phyloP scores from a whole-genome alignment of 331 rosid species.

The Cydonia oblonga region DNA sequence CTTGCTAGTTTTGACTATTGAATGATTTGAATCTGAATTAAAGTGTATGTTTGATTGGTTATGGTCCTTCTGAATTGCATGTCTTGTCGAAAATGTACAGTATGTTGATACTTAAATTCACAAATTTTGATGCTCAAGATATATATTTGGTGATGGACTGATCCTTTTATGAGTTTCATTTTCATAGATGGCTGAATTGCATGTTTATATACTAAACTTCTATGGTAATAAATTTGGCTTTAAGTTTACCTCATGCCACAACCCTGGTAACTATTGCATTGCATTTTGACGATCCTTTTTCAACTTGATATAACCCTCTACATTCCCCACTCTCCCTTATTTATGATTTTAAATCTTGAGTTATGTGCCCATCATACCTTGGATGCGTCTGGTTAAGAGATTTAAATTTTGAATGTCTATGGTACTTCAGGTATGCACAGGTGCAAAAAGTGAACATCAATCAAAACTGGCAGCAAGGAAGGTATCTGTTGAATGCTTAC shows the following conservation, averaged over 20 bases:
- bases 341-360: background rate
- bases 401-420: background rate
- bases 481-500: constrained; percentile 28
- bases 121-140: background rate
- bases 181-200: no score
- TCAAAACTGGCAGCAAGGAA: constrained; percentile 76
- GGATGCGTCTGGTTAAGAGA: background rate
- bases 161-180: background rate
- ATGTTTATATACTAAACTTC: background rate
- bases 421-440: constrained; percentile 71
- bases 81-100: background rate
- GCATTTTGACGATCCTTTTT: background rate
- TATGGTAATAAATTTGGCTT: background rate
- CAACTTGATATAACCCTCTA: background rate
- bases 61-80: background rate
- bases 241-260: background rate
- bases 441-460: constrained; percentile 88
- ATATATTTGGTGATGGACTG: background rate
- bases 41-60: background rate
- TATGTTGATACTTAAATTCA: background rate
- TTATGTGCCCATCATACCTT: background rate
- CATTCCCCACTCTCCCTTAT: background rate
- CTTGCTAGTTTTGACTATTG: background rate
- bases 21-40: background rate
- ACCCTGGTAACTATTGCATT: background rate